Evolutionary conservation across 345 rosid genomes (phyloP), one percentile per base, ranked within the genome.

Genomic region (Carallia pectinifolia): DNA sequence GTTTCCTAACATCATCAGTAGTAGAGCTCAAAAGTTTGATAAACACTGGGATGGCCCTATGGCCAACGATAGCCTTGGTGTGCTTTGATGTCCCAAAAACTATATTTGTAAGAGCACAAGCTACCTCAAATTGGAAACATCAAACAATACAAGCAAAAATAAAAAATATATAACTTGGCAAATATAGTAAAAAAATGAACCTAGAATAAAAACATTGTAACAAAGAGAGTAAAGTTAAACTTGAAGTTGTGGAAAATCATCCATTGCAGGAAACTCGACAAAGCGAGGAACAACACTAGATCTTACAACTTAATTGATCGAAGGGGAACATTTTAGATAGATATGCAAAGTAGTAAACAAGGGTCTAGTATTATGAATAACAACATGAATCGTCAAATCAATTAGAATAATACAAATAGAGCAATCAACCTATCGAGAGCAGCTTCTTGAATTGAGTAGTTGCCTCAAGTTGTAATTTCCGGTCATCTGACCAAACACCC

Each of bases 281-380:
- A 77, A 77, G 13, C 73, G 72, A 55, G 80, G 80, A 36, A 77
- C 80, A 66, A 67, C 80, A 40, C 80, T 76, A 44, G 80, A 67
- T 56, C 71, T 76, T 23, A 77, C 61, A 61, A 77, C 80, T 68
- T 77, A 76, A 53, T 77, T 61, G 31, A 77, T 77, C 10, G 80
- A 76, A 34, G 80, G 80, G 30, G 56, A 58, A 29, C 75, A 70
- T 40, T 76, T 75, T 71, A 62, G 3, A 60, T 50, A 30, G 59
- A 16, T 7, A 56, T 7, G 60, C 33, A 27, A 9, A 56, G 50
- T 56, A 30, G 31, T 9, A 56, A 56, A 16, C 16, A 19, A 9
- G 5, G 1, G 16, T 44, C 50, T 44, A 44, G 50, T 44, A 10
- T 44, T 44, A 44, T 4, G 17, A 60, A 61, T 30, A 18, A 34